Percentiles rank a stretch among this genome's conserved stretches.
These are phyloP conservation scores for Sporothrix schenckii DNA, from an alignment of 2,329 filamentous ascomycete genomes.

Conservation along the genomic window DNA sequence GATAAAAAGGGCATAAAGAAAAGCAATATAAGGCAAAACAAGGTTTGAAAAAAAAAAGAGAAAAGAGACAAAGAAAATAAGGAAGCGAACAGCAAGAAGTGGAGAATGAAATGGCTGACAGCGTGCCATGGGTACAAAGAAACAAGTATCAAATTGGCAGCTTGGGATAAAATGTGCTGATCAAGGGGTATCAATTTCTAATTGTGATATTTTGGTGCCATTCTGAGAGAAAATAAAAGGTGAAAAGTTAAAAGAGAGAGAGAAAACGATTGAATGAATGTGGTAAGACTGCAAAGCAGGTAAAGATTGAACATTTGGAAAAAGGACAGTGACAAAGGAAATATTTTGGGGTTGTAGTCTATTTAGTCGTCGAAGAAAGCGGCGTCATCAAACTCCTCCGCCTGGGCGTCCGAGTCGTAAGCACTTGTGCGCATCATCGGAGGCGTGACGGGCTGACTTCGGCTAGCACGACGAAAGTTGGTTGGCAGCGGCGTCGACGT, in stretches of 20 bases:
- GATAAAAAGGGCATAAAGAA: constrained; percentile 9
- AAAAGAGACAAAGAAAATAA: too few species aligned
- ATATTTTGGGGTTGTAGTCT: neutral
- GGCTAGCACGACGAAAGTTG: constrained; percentile 44
- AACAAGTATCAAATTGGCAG: constrained; percentile 17
- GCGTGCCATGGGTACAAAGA: constrained; percentile 21
- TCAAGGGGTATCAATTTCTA: constrained; percentile 31
- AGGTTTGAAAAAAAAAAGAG: neutral
- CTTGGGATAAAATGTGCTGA: constrained; percentile 22
- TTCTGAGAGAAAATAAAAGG: constrained; percentile 9
- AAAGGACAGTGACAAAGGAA: constrained; percentile 4
- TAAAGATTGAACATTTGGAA: neutral
- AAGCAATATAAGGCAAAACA: neutral
- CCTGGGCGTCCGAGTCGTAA: constrained; percentile 65
- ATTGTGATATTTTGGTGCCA: constrained; percentile 20
- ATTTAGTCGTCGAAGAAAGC: constrained; percentile 58
- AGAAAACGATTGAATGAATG: constrained; percentile 9
- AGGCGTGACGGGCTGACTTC: constrained; percentile 56
- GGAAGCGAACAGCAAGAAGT: neutral
- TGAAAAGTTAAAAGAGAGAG: neutral
- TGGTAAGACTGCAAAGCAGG: neutral
- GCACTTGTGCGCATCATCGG: constrained; percentile 62
- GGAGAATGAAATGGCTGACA: neutral
- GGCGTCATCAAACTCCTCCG: constrained; percentile 62
- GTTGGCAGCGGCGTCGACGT: constrained; percentile 47